Base-by-base conservation (phyloP, 495 filamentous ascomycete species). In the Trichoderma gamsii region DNA sequence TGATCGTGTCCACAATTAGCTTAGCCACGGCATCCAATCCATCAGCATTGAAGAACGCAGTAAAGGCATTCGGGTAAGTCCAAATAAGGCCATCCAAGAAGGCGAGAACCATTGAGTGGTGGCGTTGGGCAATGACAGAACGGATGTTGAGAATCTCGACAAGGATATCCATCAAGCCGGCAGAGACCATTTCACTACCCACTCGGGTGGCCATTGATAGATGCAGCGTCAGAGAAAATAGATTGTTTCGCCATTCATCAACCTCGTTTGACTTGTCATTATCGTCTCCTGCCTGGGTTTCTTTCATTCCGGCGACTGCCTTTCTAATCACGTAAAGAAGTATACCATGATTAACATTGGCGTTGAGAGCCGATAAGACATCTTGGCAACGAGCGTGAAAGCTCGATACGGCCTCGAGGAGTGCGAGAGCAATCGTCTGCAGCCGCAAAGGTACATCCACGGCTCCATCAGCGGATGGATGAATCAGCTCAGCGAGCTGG, bases 281-380 rank as follows among this genome's bases (percentile, higher is more conserved):
- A 15, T 79, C 79, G 51, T 86, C 81, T 63, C 84, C 81, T 51
- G 68, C 66, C n/a, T 84, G 80, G 59, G 90, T 86, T 11, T 78
- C 79, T 46, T 82, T 84, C 77, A 98, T 86, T 70, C 92, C 89
- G 27, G 89, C 91, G 67, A 97, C 90, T 13, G 91, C 89, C 75
- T 94, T 97, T 64, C 94, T 88, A 41, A 97, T 88, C 68, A 96
- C 83, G 74, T 98, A 97, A 74, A 97, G 88, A n/a, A 99, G 84
- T 18, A 98, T 88, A 16, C 96, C 96, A 71, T 99, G 96, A 73
- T 93, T 98, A 66, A 97, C 92, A 76, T 95, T 95, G 67, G 93
- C 90, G 73, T 89, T 94, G 27, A 99, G 80, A 38, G 94, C 93
- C 65, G 91, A 85, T 69, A 90, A 88, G 18, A 98, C 89, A 70